A percentile compares a stretch with the other conserved stretches of the same genome.
Evolutionary conservation across 75 land plant genomes (phyloP).

Genomic region (Picea glauca): DNA sequence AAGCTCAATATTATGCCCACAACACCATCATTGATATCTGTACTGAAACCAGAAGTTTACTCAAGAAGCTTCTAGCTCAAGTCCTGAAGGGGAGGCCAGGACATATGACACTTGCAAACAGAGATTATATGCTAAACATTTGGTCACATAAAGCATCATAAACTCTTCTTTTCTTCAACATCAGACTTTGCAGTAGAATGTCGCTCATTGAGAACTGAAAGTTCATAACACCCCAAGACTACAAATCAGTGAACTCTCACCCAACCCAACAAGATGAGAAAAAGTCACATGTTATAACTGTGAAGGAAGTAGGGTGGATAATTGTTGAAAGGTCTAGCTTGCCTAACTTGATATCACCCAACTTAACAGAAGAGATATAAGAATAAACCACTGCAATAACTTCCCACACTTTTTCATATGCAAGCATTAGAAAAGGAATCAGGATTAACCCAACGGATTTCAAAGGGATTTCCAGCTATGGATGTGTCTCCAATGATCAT

Average conservation of each 20-base stretch:
- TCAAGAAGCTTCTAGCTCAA: slow-evolving; percentile 1
- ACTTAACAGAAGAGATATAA: background rate
- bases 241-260: slow-evolving; percentile 1
- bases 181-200: background rate
- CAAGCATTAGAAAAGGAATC: background rate
- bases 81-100: background rate
- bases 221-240: background rate
- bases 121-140: background rate
- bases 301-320: background rate
- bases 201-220: background rate
- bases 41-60: slow-evolving; percentile 3
- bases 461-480: background rate
- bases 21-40: slow-evolving; percentile 1
- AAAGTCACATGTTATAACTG: too few species aligned
- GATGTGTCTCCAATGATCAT: background rate
- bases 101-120: slow-evolving; percentile 4
- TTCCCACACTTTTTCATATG: background rate
- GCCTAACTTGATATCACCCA: background rate
- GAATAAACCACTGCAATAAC: background rate
- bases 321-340: background rate
- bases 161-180: too few species aligned
- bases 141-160: too few species aligned
- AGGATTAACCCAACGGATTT: background rate
- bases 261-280: slow-evolving; percentile 3
- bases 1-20: slow-evolving; percentile 1